A percentile compares a stretch with the other conserved stretches of the same genome.
phyloP scores from a whole-genome alignment of 495 filamentous ascomycete species.

The Schizothecium vesticola region DNA sequence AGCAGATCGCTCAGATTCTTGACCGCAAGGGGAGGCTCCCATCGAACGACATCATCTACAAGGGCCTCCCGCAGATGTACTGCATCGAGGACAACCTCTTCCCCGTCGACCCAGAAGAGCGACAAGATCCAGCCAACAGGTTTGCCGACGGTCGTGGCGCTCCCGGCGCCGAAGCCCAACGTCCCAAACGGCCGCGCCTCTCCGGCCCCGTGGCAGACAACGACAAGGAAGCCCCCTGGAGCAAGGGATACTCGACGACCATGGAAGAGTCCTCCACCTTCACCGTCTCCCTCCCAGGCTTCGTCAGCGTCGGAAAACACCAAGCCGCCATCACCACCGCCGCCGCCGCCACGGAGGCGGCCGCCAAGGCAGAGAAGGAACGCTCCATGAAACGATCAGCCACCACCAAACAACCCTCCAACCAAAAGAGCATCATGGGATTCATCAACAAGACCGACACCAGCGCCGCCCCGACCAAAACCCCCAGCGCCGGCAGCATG shows the following conservation, averaged over 20 bases:
- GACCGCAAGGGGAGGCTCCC: slow-evolving; percentile 30
- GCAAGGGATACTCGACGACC: slow-evolving; percentile 35
- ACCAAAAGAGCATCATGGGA: slow-evolving; percentile 39
- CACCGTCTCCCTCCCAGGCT: slow-evolving; percentile 38
- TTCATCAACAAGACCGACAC: slow-evolving; percentile 23
- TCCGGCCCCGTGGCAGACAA: slow-evolving; percentile 22
- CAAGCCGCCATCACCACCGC: slow-evolving; percentile 33
- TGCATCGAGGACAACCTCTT: slow-evolving; percentile 36
- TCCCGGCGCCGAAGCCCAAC: slow-evolving; percentile 3
- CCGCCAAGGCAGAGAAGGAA: slow-evolving; percentile 15
- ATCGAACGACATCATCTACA: slow-evolving; percentile 35
- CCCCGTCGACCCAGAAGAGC: slow-evolving; percentile 30
- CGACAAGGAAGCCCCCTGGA: slow-evolving; percentile 28
- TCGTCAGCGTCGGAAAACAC: slow-evolving; percentile 39
- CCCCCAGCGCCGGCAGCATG: neutral
- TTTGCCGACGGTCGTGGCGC: neutral
- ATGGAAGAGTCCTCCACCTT: slow-evolving; percentile 42
- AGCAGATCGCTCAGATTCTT: slow-evolving; percentile 37
- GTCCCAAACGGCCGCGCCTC: slow-evolving; percentile 24
- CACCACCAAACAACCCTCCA: slow-evolving; percentile 27
- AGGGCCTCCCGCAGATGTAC: slow-evolving; percentile 36
- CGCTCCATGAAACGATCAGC: slow-evolving; percentile 16
- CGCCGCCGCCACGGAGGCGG: slow-evolving; percentile 19
- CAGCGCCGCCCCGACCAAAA: neutral
- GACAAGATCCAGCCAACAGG: neutral